These are phyloP conservation scores for Logfia minima DNA, from an alignment of 129 eudicot genomes.

Conservation along the genomic window DNA sequence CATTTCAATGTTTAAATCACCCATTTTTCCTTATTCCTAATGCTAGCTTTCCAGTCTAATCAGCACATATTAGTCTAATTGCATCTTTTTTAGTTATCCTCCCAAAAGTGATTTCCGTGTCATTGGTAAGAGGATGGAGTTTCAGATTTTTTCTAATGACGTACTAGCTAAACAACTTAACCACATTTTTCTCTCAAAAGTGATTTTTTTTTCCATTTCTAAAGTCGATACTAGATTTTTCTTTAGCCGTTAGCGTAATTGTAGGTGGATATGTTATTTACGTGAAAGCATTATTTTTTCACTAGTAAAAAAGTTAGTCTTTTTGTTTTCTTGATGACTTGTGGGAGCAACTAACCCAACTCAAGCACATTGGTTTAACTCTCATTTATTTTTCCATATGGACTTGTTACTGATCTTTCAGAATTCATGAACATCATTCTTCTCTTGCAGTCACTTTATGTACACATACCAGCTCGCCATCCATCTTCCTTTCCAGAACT, in stretches of 20 bases:
- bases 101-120: conserved; percentile 14
- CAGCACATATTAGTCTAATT: conserved; percentile 1
- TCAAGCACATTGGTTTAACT: background rate
- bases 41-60: conserved; percentile 10
- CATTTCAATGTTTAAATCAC: background rate
- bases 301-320: background rate
- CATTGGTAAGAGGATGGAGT: conserved; percentile 9
- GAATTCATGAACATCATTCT: conserved; percentile 21
- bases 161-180: background rate
- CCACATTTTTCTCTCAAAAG: background rate
- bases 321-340: background rate
- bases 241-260: background rate
- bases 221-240: background rate
- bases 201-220: background rate
- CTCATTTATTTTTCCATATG: conserved; percentile 14
- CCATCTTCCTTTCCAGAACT: conserved; percentile 90
- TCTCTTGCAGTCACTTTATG: conserved; percentile 80
- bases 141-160: background rate
- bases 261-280: conserved; percentile 7
- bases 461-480: conserved; percentile 86
- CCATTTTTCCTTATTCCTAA: background rate
- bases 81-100: background rate
- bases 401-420: conserved; percentile 17
- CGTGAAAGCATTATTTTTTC: background rate
- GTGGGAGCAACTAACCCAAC: conserved; percentile 10